Evolutionary conservation across 1,139 yeast genomes (phyloP), one percentile per base, ranked within the genome.

Genomic region (Yamadazyma trypodendri): DNA sequence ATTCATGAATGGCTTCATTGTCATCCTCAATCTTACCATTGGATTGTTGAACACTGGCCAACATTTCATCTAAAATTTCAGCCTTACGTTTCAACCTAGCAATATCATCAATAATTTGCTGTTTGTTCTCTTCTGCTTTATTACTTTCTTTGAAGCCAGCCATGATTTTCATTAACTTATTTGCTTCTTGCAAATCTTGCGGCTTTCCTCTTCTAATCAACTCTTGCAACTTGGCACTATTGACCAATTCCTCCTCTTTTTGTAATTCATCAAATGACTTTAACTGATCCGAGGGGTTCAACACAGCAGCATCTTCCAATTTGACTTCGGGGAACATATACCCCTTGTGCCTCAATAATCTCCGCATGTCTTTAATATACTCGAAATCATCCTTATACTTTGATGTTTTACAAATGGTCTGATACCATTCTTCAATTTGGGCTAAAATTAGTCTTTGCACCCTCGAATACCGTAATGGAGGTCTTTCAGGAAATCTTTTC

Each of bases 381-480:
- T 89, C 92, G 54, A 92, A 72, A 60, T 92, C 99, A 34, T 89
- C 95, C 59, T 87, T 88, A 60, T 92, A 86, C 55, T 87, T 78
- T 28, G 95, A 81, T 38, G 95, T 88, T 54, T 84, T 82, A 63
- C 97, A 92, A 41, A 92, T 79, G 1, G 98, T 92, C 60, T 88
- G 95, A 58, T 87, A 84, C 99, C 99, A 92, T 62, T 92, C 97
- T 61, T 92, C 96, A 54, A 92, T 84, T 40, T 90, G 89, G 41
- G 94, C 92, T 56, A 92, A 74, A 45, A 92, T 81, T 51, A 89
- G 72, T 54, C 89, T 69, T 58, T 92, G 97, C 15, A 88, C 83
- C 48, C 92, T 73, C 16, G 94, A 72, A 60, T 87, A 89, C 28
- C 92, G 77, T 47, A 83, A 65, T 2, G 97, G 96, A 3, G 98